Base-by-base conservation (phyloP, 441 rosid genomes). In the Melastoma candidum region DNA sequence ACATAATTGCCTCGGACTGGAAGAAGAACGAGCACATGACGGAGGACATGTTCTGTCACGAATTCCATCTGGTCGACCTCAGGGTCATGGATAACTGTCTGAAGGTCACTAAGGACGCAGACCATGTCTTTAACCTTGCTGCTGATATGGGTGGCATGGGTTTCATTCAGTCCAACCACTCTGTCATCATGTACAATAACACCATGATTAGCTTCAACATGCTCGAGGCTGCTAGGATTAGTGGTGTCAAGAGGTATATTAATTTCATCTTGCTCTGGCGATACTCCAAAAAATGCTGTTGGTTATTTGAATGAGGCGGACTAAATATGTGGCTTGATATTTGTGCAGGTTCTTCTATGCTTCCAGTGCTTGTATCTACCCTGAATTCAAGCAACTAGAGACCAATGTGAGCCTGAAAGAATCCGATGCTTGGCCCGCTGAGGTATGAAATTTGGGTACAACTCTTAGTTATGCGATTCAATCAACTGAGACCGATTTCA, bases 101-200 rank as follows among this genome's bases (percentile, higher is more conserved):
- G 69, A 84, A 82, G 72, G 95, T 88, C 49, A 85, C 95, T 1
- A 55, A 62, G 39, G 85, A 58, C 3, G 86, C 78, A 3, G 94
- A 85, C 68, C 98, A 92, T 56, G 98, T 92, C 7, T 92, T 92
- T 69, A 92, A 92, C 81, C 93, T 92, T 4, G 98, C 98, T 51
- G 98, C 97, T 51, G 97, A 92, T 71, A 92, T 92, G 98, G 98
- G 98, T 46, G 98, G 98, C 29, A 92, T 92, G 98, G 98, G 98
- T 53, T 88, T 88, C 65, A 92, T 92, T 56, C 98, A 92, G 82
- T 92, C 98, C 49, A 88, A 92, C 68, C 98, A 92, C 69, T 92
- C 97, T 2, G 98, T 92, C 46, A 92, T 92, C 12, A 85, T 92
- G 95, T 92, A 84, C 53, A 92, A 92, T 75, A 92, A 92, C 58